A percentile compares a stretch with the other conserved stretches of the same genome.
Conservation (phyloP, 1,284 basidiomycete genomes). For the Mrakiaceae sp. region DNA sequence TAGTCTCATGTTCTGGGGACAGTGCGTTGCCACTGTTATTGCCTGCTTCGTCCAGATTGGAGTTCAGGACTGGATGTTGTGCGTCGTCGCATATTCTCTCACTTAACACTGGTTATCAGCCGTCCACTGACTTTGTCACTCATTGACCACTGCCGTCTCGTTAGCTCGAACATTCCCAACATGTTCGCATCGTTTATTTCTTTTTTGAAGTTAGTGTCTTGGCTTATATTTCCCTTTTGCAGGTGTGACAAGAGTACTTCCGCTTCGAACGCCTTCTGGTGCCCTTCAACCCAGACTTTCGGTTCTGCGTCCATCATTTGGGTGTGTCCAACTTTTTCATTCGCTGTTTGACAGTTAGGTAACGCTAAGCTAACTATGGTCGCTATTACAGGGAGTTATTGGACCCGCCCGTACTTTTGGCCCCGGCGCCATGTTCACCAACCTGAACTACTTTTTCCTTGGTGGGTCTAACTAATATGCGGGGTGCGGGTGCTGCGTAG, state of each 20-base stretch:
- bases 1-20: constrained; percentile 48
- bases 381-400: constrained; percentile 39
- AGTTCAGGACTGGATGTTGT: constrained; percentile 62
- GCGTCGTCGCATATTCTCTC: constrained; percentile 37
- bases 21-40: constrained; percentile 52
- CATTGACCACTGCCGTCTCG: neutral
- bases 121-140: neutral
- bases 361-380: neutral
- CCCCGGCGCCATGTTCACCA: constrained; percentile 49
- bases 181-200: too few species aligned
- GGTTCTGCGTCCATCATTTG: constrained; percentile 48
- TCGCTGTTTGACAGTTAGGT: too few species aligned
- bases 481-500: too few species aligned
- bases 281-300: constrained; percentile 13
- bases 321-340: neutral
- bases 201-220: too few species aligned
- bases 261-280: neutral
- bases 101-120: neutral
- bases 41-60: constrained; percentile 51
- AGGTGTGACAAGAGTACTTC: too few species aligned
- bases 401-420: constrained; percentile 60
- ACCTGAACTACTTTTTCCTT: constrained; percentile 71
- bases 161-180: neutral
- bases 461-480: constrained; percentile 39
- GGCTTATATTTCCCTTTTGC: too few species aligned